Conservation (phyloP, 2,329 filamentous ascomycete genomes). For the Neoscytalidium dimidiatum region DNA sequence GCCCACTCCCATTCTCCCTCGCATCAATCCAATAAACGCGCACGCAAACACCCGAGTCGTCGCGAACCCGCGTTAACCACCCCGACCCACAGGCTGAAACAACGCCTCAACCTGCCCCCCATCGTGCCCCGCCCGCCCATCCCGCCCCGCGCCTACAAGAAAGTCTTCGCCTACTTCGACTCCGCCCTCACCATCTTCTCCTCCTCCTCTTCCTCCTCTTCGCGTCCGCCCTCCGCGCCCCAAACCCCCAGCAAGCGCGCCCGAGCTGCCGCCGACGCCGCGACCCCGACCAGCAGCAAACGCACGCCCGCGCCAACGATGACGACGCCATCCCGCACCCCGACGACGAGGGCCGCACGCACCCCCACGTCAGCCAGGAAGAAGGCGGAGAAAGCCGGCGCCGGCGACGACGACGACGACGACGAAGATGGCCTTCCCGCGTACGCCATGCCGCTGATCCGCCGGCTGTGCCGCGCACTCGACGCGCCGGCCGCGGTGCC, state of each 20-base stretch:
- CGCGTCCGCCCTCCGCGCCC: conserved; percentile 24
- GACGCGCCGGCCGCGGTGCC: conserved; percentile 64
- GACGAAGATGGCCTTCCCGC: conserved; percentile 25
- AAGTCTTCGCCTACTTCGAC: conserved; percentile 79
- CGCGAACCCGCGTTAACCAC: not conserved
- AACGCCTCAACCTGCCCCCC: conserved; percentile 72
- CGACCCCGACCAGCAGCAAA: conserved; percentile 22
- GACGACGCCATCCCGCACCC: not conserved
- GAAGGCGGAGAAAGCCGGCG: not conserved
- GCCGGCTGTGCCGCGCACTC: conserved; percentile 65
- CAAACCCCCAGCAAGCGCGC: conserved; percentile 29
- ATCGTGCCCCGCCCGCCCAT: conserved; percentile 77
- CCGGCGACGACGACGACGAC: conserved; percentile 23
- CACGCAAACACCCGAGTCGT: no score
- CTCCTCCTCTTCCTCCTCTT: conserved; percentile 29
- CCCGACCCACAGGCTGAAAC: conserved; percentile 64
- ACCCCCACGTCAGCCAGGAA: conserved; percentile 31
- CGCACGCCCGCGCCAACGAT: conserved; percentile 1
- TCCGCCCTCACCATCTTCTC: conserved; percentile 60
- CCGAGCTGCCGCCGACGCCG: conserved; percentile 30
- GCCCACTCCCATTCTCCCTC: not conserved
- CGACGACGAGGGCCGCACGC: conserved; percentile 20
- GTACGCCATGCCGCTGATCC: conserved; percentile 72
- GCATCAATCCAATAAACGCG: no score
- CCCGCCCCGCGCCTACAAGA: conserved; percentile 78